phyloP scores from a whole-genome alignment of 2,329 filamentous ascomycete species.

The Sordariomycetes sp. region DNA sequence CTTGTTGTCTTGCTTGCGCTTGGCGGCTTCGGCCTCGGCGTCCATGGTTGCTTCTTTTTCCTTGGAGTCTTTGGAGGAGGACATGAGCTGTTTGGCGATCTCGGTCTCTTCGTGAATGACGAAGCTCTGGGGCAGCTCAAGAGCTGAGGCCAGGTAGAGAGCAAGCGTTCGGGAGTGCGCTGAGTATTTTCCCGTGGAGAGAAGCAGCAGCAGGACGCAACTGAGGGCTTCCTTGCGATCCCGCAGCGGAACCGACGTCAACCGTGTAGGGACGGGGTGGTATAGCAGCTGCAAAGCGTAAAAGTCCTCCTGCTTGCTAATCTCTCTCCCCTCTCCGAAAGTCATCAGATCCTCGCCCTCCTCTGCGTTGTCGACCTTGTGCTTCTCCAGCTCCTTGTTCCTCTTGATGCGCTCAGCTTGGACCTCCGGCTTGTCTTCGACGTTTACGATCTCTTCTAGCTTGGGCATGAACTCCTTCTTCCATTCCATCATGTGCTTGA shows the following conservation, averaged over 20 bases:
- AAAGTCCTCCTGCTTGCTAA: slow-evolving; percentile 27
- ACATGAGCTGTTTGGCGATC: slow-evolving; percentile 66
- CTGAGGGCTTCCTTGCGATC: slow-evolving; percentile 58
- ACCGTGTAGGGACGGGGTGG: slow-evolving; percentile 41
- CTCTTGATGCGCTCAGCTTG: slow-evolving; percentile 35
- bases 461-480: slow-evolving; percentile 58
- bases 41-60: slow-evolving; percentile 44
- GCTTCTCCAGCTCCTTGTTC: slow-evolving; percentile 29
- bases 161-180: slow-evolving; percentile 63
- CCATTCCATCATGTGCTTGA: slow-evolving; percentile 73
- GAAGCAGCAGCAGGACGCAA: slow-evolving; percentile 58
- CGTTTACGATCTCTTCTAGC: slow-evolving; percentile 57
- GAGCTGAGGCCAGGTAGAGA: slow-evolving; percentile 57
- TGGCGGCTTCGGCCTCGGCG: slow-evolving; percentile 67
- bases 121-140: slow-evolving; percentile 51
- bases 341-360: slow-evolving; percentile 30
- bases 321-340: slow-evolving; percentile 24
- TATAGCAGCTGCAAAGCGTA: slow-evolving; percentile 41
- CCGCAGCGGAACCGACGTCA: slow-evolving; percentile 44
- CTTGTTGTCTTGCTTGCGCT: slow-evolving; percentile 62
- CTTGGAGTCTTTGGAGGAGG: slow-evolving; percentile 37
- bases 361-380: slow-evolving; percentile 21
- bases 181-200: slow-evolving; percentile 66
- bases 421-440: slow-evolving; percentile 37
- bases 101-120: slow-evolving; percentile 64